These are phyloP conservation scores for Cornus suecica DNA, from an alignment of 148 eudicot genomes.

Conservation along the genomic window DNA sequence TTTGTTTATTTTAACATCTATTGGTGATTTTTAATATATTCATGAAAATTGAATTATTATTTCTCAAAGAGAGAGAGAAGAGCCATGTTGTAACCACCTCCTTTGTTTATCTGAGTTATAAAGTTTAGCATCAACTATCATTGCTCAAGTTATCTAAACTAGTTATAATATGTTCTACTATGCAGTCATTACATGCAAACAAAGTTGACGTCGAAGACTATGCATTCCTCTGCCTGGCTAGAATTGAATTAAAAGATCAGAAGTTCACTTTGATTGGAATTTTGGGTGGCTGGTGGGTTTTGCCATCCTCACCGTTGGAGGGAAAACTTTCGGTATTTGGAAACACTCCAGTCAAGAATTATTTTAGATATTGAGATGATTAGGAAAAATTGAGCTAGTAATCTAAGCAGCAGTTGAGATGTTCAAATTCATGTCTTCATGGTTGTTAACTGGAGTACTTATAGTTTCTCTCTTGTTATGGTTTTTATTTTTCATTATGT, in stretches of 20 bases:
- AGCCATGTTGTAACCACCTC: too few relatives aligned
- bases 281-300: constrained; percentile 46
- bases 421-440: background rate
- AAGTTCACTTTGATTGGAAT: constrained; percentile 30
- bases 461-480: background rate
- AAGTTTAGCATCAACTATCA: background rate
- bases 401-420: background rate
- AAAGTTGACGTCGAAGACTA: constrained; percentile 40
- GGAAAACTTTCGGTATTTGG: constrained; percentile 2
- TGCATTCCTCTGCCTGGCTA: constrained; percentile 27
- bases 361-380: constrained; percentile 6
- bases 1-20: too few relatives aligned
- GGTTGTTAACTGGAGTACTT: background rate
- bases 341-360: background rate
- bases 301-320: constrained; percentile 14
- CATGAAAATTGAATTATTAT: background rate
- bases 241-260: constrained; percentile 27
- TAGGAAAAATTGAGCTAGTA: background rate
- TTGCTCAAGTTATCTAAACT: background rate
- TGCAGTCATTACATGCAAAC: constrained; percentile 37
- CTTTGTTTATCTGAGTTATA: background rate
- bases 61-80: too few relatives aligned
- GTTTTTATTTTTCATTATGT: background rate
- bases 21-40: too few relatives aligned
- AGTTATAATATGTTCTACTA: background rate